Evolutionary conservation across 2,329 filamentous ascomycete species (phyloP).

Genomic region (Colletotrichum limetticola): DNA sequence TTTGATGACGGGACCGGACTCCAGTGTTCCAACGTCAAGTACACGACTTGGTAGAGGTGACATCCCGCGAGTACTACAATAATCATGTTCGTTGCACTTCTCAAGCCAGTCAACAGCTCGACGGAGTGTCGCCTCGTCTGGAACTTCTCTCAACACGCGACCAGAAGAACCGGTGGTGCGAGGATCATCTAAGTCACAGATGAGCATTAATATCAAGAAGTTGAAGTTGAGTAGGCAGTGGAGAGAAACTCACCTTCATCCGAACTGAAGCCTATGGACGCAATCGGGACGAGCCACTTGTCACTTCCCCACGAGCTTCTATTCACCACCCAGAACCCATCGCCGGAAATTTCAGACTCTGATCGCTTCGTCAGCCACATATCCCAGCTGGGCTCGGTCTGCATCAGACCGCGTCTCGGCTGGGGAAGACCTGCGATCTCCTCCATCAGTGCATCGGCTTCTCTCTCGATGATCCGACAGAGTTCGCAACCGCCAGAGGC

Average conservation of each 20-base stretch:
- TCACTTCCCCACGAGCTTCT: neutral
- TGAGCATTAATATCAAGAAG: neutral
- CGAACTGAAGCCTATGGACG: slow-evolving; percentile 12
- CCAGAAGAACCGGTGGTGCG: neutral
- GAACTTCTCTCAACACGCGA: slow-evolving; percentile 12
- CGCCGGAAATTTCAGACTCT: neutral
- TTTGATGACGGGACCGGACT: neutral
- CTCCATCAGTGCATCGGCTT: slow-evolving; percentile 4
- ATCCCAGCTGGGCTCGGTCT: slow-evolving; percentile 12
- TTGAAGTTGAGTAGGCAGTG: neutral
- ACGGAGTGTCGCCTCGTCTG: slow-evolving; percentile 13
- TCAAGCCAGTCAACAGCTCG: slow-evolving; percentile 15
- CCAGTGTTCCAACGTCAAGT: neutral
- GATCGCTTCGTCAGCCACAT: slow-evolving; percentile 22
- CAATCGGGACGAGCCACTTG: neutral
- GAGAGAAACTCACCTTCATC: slow-evolving; percentile 1
- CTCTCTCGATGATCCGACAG: slow-evolving; percentile 10
- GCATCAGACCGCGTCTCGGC: neutral
- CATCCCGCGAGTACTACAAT: neutral
- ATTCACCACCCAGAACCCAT: slow-evolving; percentile 21
- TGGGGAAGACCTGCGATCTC: neutral
- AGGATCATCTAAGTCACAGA: neutral
- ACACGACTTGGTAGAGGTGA: slow-evolving; percentile 9
- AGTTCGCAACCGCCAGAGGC: neutral
- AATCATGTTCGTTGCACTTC: slow-evolving; percentile 14